Evolutionary conservation across 306 rosid species (phyloP).

Genomic region (Boehmeria nivea): DNA sequence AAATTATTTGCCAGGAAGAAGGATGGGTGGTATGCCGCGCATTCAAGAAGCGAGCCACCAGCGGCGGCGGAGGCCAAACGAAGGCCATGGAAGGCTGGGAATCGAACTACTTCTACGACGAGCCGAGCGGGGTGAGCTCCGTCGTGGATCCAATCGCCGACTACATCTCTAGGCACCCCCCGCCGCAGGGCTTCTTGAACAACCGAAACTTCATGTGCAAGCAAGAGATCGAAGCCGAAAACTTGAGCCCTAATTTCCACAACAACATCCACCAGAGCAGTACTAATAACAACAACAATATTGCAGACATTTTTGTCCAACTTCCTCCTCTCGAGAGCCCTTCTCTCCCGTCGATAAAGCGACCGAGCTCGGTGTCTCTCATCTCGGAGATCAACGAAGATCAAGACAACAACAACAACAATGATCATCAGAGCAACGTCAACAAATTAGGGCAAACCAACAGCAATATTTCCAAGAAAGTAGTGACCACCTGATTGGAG

Average conservation of each 20-base stretch:
- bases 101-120: constrained; percentile 57
- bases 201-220: constrained; percentile 52
- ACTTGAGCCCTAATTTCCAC: constrained; percentile 30
- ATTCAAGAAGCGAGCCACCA: constrained; percentile 64
- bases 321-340: constrained; percentile 84
- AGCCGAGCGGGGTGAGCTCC: constrained; percentile 39
- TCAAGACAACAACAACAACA: constrained; percentile 18
- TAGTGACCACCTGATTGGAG: constrained; percentile 90
- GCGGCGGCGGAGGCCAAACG: constrained; percentile 24
- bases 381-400: constrained; percentile 44
- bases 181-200: constrained; percentile 29
- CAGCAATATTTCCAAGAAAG: constrained; percentile 27
- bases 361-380: constrained; percentile 42
- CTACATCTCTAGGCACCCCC: constrained; percentile 48
- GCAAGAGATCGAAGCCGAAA: constrained; percentile 66
- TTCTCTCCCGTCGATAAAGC: constrained; percentile 53
- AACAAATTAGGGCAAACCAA: too few relatives aligned
- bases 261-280: neutral
- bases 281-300: neutral
- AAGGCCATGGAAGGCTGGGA: constrained; percentile 66
- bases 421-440: too few relatives aligned
- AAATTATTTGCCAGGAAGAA: constrained; percentile 64
- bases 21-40: constrained; percentile 99
- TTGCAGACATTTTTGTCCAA: constrained; percentile 39
- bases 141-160: constrained; percentile 54